These are phyloP conservation scores for Tulasnella calospora DNA, from an alignment of 768 basidiomycete genomes.

Conservation along the genomic window DNA sequence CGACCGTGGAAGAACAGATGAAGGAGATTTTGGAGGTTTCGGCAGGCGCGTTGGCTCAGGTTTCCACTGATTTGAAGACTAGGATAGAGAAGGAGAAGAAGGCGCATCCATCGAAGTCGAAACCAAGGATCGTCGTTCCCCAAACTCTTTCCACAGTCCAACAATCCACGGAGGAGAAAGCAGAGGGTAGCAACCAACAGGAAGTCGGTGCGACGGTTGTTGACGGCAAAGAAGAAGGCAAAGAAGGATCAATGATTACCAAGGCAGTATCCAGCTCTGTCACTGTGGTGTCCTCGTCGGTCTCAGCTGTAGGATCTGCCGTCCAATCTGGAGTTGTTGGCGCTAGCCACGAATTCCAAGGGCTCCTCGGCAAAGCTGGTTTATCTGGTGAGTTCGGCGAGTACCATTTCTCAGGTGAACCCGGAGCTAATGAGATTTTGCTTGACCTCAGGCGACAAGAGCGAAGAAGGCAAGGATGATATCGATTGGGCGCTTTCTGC, in stretches of 20 bases:
- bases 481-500: conserved; percentile 10
- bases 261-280: not conserved
- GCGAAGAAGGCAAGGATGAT: not conserved
- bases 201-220: not conserved
- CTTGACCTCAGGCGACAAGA: not conserved
- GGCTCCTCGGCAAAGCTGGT: conserved; percentile 2
- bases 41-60: conserved; percentile 52
- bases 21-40: conserved; percentile 80
- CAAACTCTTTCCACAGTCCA: not conserved
- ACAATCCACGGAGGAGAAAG: not conserved
- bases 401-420: too few relatives aligned
- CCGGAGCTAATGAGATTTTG: not conserved
- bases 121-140: not conserved
- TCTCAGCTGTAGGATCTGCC: conserved; percentile 12
- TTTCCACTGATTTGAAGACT: not conserved
- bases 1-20: conserved; percentile 73
- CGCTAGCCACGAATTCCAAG: conserved; percentile 18
- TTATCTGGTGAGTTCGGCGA: not conserved
- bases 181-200: not conserved
- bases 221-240: conserved; percentile 13
- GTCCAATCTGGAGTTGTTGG: conserved; percentile 3
- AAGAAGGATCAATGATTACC: not conserved
- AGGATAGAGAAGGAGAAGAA: conserved; percentile 33
- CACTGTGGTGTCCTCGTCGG: conserved; percentile 13
- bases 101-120: conserved; percentile 17